Evolutionary conservation across 306 rosid species (phyloP).

Genomic region (Parietaria judaica): DNA sequence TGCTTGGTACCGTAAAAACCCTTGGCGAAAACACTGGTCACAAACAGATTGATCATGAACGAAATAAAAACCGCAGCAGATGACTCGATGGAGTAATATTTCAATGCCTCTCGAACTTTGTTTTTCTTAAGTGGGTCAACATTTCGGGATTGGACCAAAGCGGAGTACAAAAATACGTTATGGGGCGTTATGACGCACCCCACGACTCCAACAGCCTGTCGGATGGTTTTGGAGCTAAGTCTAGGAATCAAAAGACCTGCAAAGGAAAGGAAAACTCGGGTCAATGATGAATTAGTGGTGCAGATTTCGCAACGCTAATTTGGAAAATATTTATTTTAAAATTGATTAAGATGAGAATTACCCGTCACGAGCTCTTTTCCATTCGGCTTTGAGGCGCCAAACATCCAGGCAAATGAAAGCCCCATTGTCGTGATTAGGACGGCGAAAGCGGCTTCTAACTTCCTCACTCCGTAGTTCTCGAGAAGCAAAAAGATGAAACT

Average conservation of each 20-base stretch:
- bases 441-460: conserved; percentile 85
- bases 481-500: conserved; percentile 73
- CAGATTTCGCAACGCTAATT: no score
- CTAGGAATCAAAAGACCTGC: conserved; percentile 76
- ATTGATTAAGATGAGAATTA: conserved; percentile 10
- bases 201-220: conserved; percentile 89
- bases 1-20: conserved; percentile 62
- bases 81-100: conserved; percentile 76
- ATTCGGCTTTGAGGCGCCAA: conserved; percentile 64
- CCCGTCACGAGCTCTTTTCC: conserved; percentile 65
- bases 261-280: conserved; percentile 3
- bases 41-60: conserved; percentile 71
- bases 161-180: conserved; percentile 82
- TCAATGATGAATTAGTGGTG: no score
- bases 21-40: conserved; percentile 71
- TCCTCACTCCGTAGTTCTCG: conserved; percentile 90
- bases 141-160: conserved; percentile 81
- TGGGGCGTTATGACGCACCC: conserved; percentile 93
- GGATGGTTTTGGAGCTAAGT: conserved; percentile 70
- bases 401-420: conserved; percentile 88
- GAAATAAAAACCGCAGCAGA: conserved; percentile 59
- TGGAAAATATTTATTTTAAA: neutral
- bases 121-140: conserved; percentile 55
- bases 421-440: conserved; percentile 72
- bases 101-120: conserved; percentile 76